phyloP scores from a whole-genome alignment of 1,284 basidiomycete species.

The Ceratobasidium sp. region DNA sequence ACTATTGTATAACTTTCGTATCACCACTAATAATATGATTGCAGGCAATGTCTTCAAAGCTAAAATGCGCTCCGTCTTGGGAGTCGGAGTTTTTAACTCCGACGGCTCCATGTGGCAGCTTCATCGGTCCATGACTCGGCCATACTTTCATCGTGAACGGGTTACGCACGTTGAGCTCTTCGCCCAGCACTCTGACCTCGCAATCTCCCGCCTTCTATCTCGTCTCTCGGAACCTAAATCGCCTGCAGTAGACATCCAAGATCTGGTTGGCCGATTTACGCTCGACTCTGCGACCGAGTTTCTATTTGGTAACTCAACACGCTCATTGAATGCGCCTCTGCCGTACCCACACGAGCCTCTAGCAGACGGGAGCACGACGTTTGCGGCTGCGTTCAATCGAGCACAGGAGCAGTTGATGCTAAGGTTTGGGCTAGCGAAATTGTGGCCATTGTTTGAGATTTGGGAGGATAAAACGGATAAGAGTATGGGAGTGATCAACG shows the following conservation, averaged over 20 bases:
- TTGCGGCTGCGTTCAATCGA: constrained; percentile 73
- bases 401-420: constrained; percentile 69
- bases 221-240: constrained; percentile 59
- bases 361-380: constrained; percentile 69
- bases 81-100: constrained; percentile 49
- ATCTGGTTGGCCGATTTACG: constrained; percentile 75
- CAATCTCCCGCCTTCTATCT: constrained; percentile 45
- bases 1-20: not conserved
- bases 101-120: constrained; percentile 50
- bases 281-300: constrained; percentile 56
- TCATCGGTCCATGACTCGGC: constrained; percentile 54
- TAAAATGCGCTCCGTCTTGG: constrained; percentile 32
- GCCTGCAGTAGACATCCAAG: constrained; percentile 64
- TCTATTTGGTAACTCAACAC: constrained; percentile 46
- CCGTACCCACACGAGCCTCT: constrained; percentile 62
- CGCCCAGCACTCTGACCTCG: constrained; percentile 51
- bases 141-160: constrained; percentile 56
- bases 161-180: constrained; percentile 55
- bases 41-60: constrained; percentile 39
- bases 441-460: constrained; percentile 78
- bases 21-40: constrained; percentile 50
- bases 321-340: constrained; percentile 43
- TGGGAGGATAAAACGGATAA: constrained; percentile 69
- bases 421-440: constrained; percentile 66
- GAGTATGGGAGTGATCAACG: constrained; percentile 67